Conservation (phyloP, 129 eudicot genomes). For the Apium graveolens region DNA sequence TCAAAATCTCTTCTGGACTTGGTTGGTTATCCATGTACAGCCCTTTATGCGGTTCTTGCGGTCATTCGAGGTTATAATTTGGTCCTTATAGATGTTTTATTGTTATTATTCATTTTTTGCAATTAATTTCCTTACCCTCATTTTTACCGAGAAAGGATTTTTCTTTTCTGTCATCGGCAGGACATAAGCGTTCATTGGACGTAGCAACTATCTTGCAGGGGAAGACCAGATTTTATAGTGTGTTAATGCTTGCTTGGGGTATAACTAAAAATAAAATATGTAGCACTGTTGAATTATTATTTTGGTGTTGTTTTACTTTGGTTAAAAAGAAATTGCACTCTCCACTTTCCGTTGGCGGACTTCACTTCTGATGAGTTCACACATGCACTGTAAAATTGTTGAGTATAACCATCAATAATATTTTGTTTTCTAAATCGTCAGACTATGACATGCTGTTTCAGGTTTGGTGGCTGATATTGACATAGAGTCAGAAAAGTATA, state of each 20-base stretch:
- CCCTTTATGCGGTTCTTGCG: slow-evolving; percentile 58
- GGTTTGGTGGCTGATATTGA: slow-evolving; percentile 91
- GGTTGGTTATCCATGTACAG: slow-evolving; percentile 70
- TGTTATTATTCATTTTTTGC: background rate
- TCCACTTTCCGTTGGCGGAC: background rate
- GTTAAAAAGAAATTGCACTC: background rate
- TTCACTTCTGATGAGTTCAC: slow-evolving; percentile 1
- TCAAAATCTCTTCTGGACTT: slow-evolving; percentile 86
- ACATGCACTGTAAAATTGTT: background rate
- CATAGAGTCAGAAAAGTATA: slow-evolving; percentile 88
- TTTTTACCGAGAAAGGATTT: background rate
- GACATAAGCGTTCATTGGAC: slow-evolving; percentile 72
- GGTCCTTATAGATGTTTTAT: background rate
- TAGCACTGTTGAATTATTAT: background rate
- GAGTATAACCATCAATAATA: background rate
- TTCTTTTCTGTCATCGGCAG: slow-evolving; percentile 30
- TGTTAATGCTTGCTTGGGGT: slow-evolving; percentile 99
- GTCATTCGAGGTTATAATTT: slow-evolving; percentile 54
- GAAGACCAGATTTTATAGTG: slow-evolving; percentile 57
- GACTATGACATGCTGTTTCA: slow-evolving; percentile 17
- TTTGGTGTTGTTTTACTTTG: background rate
- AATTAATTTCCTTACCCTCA: background rate
- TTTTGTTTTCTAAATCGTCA: background rate
- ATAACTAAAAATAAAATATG: slow-evolving; percentile 14
- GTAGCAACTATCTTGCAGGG: slow-evolving; percentile 87